Evolutionary conservation across 257 asterid genomes (phyloP), one percentile per base, ranked within the genome.

Genomic region (Nemophila menziesii): DNA sequence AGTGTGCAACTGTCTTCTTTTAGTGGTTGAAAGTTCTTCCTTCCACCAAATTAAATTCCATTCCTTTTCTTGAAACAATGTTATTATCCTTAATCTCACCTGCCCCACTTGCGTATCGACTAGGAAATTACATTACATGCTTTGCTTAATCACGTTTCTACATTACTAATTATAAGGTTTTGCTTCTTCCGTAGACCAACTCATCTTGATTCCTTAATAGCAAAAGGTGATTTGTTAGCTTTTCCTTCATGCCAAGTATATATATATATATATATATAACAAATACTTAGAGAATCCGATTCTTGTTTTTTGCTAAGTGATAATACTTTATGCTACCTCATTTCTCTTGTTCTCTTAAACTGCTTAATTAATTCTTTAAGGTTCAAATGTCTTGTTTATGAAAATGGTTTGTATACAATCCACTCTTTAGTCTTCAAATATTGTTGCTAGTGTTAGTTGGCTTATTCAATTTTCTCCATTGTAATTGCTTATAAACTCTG

Each of bases 201-300:
- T 29, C 36, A 29, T 7, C 36, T 29, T 29, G 36, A 29, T 29
- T 29, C 36, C 36, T 29, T 29, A 29, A 29, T 7, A 29, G 36
- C 12, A 29, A 29, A 29, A 29, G 36, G 36, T 29, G 36, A 29
- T 29, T n/a, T 29, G 9, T 29, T 2, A 3, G 8, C 36, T 29
- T 29, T 29, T 29, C 2, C 36, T 12, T 41, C 45, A 41, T 41
- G 12, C 22, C 22, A 41, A 16, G 20, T 41, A 16, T 20, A 16
- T 41, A 41, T 16, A 16, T 33, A 21, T 41, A 41, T 16, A 16
- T 33, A 21, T 21, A 21, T 19, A 16, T 38, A 16, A 15, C 38
- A 20, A 11, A 43, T 37, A 21, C 22, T 16, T 21, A 21, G 4
- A 21, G 46, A 68, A 73, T 73, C 79, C 59, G 64, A 64, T 73